These are phyloP conservation scores for Umbelopsis isabellina DNA, from an alignment of 192 early-diverging fungal species.

Conservation along the genomic window DNA sequence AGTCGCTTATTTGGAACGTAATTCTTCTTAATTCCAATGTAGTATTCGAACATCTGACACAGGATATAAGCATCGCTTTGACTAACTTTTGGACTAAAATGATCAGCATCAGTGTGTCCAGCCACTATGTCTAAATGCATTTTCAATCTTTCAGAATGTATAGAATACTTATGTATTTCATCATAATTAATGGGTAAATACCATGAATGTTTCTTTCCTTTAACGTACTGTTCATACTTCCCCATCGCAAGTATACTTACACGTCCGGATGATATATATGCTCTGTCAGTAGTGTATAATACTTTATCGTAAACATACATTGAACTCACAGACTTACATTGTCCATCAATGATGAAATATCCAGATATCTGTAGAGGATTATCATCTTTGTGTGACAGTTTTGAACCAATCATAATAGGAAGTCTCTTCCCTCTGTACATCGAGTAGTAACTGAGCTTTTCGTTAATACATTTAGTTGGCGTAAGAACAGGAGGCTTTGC, in stretches of 20 bases:
- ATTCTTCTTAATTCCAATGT: constrained; percentile 23
- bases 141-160: constrained; percentile 18
- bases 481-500: neutral
- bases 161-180: constrained; percentile 22
- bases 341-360: constrained; percentile 1
- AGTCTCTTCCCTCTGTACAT: neutral
- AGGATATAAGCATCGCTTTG: constrained; percentile 19
- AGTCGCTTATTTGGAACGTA: constrained; percentile 24
- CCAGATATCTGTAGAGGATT: neutral
- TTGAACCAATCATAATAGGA: neutral
- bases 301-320: constrained; percentile 29
- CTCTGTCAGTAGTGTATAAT: neutral
- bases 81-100: neutral
- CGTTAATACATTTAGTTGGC: neutral
- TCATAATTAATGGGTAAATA: constrained; percentile 22
- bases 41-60: constrained; percentile 33
- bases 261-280: neutral
- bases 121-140: constrained; percentile 16
- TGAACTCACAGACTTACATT: constrained; percentile 30
- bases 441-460: neutral
- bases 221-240: neutral
- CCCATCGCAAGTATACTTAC: constrained; percentile 1
- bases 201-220: constrained; percentile 1
- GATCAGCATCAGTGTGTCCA: constrained; percentile 14
- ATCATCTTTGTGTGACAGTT: neutral